Evolutionary conservation across 768 basidiomycete species (phyloP).

Genomic region (Fomitopsis pulvina): DNA sequence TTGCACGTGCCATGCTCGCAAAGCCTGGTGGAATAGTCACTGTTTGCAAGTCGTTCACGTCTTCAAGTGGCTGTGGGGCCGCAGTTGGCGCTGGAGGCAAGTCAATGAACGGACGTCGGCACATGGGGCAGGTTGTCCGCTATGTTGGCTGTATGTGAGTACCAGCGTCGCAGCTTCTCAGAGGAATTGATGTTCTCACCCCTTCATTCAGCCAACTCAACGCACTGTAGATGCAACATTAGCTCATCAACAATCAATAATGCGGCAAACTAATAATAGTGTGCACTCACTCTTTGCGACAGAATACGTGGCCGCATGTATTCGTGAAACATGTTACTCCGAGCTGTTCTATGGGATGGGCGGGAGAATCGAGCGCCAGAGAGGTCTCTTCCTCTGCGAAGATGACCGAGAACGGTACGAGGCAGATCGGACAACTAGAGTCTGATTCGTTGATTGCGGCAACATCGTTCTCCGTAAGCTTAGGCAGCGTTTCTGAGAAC

Average conservation of each 20-base stretch:
- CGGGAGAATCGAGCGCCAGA: slow-evolving; percentile 71
- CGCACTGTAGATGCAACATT: slow-evolving; percentile 35
- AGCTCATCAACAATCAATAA: background rate
- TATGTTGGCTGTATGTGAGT: slow-evolving; percentile 2
- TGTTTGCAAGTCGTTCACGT: background rate
- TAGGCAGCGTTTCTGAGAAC: slow-evolving; percentile 14
- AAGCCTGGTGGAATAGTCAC: background rate
- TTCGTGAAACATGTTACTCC: slow-evolving; percentile 57
- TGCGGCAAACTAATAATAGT: slow-evolving; percentile 3
- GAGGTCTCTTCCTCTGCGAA: slow-evolving; percentile 73
- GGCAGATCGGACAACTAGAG: slow-evolving; percentile 69
- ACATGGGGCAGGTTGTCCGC: slow-evolving; percentile 22
- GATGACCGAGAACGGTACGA: slow-evolving; percentile 58
- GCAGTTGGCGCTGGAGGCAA: background rate
- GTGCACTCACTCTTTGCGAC: slow-evolving; percentile 59
- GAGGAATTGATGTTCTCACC: slow-evolving; percentile 31
- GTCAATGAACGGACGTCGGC: slow-evolving; percentile 17
- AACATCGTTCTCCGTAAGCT: slow-evolving; percentile 18
- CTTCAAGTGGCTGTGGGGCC: background rate
- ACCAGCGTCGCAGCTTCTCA: background rate
- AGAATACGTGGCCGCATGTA: slow-evolving; percentile 59
- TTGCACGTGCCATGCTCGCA: background rate
- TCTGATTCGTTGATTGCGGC: slow-evolving; percentile 36
- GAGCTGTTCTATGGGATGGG: slow-evolving; percentile 58
- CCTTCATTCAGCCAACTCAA: slow-evolving; percentile 55